Conservation (phyloP, 768 basidiomycete species). For the Tephrocybe sp. region DNA sequence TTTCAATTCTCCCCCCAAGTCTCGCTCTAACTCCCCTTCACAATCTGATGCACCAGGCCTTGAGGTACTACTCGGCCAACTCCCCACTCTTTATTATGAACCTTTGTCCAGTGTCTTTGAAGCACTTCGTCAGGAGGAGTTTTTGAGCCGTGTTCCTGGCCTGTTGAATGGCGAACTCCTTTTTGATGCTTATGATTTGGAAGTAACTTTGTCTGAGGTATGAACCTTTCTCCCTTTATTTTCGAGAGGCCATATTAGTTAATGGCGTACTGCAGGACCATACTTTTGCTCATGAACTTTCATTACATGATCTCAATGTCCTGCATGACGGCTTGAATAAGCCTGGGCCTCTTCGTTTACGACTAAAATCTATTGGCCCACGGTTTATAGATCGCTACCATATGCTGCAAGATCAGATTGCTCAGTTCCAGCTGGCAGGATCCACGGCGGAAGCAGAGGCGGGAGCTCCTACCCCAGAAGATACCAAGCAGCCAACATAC, state of each 20-base stretch:
- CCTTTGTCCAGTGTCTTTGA: slow-evolving; percentile 69
- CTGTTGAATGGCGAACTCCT: slow-evolving; percentile 60
- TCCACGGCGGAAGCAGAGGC: neutral
- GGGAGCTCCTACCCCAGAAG: neutral
- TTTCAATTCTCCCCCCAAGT: slow-evolving; percentile 51
- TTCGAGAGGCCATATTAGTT: neutral
- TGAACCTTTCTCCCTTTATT: slow-evolving; percentile 8
- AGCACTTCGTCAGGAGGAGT: slow-evolving; percentile 63
- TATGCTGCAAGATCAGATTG: slow-evolving; percentile 55
- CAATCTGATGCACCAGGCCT: slow-evolving; percentile 20
- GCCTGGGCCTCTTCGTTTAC: slow-evolving; percentile 60
- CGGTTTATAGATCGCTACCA: slow-evolving; percentile 70
- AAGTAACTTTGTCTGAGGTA: slow-evolving; percentile 66
- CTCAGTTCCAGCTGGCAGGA: slow-evolving; percentile 23
- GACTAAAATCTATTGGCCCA: slow-evolving; percentile 44
- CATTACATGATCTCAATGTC: slow-evolving; percentile 69
- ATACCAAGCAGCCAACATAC: neutral
- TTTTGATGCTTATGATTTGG: slow-evolving; percentile 69
- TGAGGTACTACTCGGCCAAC: slow-evolving; percentile 55
- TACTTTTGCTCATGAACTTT: slow-evolving; percentile 62
- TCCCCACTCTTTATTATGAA: slow-evolving; percentile 76
- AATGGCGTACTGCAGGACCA: slow-evolving; percentile 51
- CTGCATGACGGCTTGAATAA: slow-evolving; percentile 65
- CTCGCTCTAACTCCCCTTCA: slow-evolving; percentile 24
- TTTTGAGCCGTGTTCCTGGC: slow-evolving; percentile 43